Evolutionary conservation across 345 rosid species (phyloP).

Genomic region (Sisymbrium irio): DNA sequence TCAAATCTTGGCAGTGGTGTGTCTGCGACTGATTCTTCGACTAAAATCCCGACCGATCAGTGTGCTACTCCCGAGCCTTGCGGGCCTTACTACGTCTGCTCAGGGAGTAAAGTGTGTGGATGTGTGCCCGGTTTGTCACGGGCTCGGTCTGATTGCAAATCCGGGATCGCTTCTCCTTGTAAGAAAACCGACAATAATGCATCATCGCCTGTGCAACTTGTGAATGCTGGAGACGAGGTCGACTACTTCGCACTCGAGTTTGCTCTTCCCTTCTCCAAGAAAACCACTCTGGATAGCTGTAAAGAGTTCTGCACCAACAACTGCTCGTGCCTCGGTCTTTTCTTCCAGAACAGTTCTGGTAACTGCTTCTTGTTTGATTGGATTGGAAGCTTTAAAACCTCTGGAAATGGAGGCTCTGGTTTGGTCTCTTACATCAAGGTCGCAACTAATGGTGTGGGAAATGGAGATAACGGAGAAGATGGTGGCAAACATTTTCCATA

Average conservation of each 20-base stretch:
- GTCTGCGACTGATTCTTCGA: constrained; percentile 34
- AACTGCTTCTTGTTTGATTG: constrained; percentile 70
- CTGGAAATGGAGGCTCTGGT: constrained; percentile 36
- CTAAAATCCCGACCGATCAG: constrained; percentile 59
- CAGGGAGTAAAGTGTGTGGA: constrained; percentile 47
- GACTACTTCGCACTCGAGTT: constrained; percentile 64
- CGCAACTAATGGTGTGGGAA: constrained; percentile 21
- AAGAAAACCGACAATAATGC: constrained; percentile 22
- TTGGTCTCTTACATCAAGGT: constrained; percentile 64
- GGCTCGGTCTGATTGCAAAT: constrained; percentile 40
- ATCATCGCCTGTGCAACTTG: constrained; percentile 43
- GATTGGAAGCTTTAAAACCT: constrained; percentile 60
- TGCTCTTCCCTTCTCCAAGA: constrained; percentile 48
- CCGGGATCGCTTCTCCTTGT: constrained; percentile 63
- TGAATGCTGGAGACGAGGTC: constrained; percentile 51
- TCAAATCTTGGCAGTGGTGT: constrained; percentile 38
- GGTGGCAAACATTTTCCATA: constrained; percentile 46
- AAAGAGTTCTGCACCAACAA: constrained; percentile 57
- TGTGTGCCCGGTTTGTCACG: constrained; percentile 56
- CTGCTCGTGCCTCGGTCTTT: constrained; percentile 77
- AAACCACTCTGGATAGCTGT: constrained; percentile 60
- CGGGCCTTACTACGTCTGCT: constrained; percentile 54
- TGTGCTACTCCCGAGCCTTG: constrained; percentile 78
- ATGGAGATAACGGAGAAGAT: constrained; percentile 31
- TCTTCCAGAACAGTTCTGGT: constrained; percentile 63